These are phyloP conservation scores for Euphrasia confusa DNA, from an alignment of 257 asterid genomes.

Conservation along the genomic window DNA sequence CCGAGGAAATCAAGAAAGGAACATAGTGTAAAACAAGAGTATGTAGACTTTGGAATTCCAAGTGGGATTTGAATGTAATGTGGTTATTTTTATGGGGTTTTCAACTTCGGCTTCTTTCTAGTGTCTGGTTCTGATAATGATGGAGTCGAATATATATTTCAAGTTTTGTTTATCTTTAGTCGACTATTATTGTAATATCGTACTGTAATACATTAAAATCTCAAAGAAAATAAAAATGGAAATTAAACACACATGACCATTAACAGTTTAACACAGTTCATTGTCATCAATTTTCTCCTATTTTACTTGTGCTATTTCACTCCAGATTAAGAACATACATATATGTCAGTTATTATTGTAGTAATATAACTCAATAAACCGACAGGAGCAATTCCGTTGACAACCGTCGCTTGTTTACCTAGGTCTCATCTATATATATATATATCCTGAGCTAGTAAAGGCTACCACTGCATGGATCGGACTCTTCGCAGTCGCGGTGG, in stretches of 20 bases:
- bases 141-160: no score
- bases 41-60: neutral
- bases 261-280: neutral
- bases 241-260: neutral
- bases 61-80: neutral
- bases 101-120: conserved; percentile 23
- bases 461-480: conserved; percentile 51
- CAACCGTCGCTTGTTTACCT: conserved; percentile 12
- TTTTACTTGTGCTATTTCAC: conserved; percentile 19
- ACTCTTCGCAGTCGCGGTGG: conserved; percentile 52
- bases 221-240: neutral
- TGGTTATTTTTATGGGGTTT: conserved; percentile 22
- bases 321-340: conserved; percentile 18
- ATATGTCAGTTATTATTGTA: neutral
- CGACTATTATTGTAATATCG: no score
- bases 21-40: neutral
- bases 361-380: neutral
- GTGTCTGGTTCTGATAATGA: conserved; percentile 4
- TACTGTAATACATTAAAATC: no score
- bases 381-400: neutral
- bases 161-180: no score
- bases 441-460: neutral
- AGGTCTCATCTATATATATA: conserved; percentile 18
- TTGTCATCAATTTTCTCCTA: conserved; percentile 8
- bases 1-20: neutral